Conservation (phyloP, 352 stramenopile species). For the Peronospora tabacina region DNA sequence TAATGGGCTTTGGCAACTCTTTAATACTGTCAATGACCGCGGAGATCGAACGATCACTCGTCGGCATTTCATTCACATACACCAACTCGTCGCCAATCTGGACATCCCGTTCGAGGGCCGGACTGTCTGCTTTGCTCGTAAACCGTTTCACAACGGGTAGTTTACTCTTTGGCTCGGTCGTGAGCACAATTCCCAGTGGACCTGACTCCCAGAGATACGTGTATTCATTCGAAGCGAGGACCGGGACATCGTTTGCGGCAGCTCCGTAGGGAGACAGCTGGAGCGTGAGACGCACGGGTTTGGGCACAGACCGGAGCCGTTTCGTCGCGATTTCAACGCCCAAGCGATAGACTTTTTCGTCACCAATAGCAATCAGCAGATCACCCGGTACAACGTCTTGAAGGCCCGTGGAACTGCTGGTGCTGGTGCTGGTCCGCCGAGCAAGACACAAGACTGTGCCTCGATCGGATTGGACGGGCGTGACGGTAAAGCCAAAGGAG, state of each 20-base stretch:
- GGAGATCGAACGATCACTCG: slow-evolving; percentile 62
- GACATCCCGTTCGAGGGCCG: slow-evolving; percentile 41
- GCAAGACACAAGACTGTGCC: slow-evolving; percentile 55
- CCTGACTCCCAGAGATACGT: slow-evolving; percentile 70
- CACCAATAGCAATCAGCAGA: slow-evolving; percentile 65
- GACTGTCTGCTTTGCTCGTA: slow-evolving; percentile 47
- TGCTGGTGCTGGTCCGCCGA: slow-evolving; percentile 48
- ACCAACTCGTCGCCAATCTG: slow-evolving; percentile 59
- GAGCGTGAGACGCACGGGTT: slow-evolving; percentile 60
- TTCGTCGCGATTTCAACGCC: slow-evolving; percentile 54
- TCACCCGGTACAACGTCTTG: slow-evolving; percentile 68
- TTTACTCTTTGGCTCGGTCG: slow-evolving; percentile 52
- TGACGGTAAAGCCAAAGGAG: slow-evolving; percentile 67
- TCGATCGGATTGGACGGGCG: slow-evolving; percentile 58
- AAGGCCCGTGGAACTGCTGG: slow-evolving; percentile 37
- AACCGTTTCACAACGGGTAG: slow-evolving; percentile 75
- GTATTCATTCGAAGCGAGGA: slow-evolving; percentile 69
- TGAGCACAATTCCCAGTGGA: slow-evolving; percentile 65
- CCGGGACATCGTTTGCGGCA: slow-evolving; percentile 40
- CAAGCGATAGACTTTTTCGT: slow-evolving; percentile 72
- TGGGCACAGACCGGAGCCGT: slow-evolving; percentile 53
- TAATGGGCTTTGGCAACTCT: slow-evolving; percentile 70
- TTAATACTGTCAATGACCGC: slow-evolving; percentile 70
- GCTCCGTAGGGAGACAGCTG: slow-evolving; percentile 56
- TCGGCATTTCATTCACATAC: slow-evolving; percentile 72